Conservation (phyloP, 2,329 filamentous ascomycete genomes). For the Aspergillus floridensis region DNA sequence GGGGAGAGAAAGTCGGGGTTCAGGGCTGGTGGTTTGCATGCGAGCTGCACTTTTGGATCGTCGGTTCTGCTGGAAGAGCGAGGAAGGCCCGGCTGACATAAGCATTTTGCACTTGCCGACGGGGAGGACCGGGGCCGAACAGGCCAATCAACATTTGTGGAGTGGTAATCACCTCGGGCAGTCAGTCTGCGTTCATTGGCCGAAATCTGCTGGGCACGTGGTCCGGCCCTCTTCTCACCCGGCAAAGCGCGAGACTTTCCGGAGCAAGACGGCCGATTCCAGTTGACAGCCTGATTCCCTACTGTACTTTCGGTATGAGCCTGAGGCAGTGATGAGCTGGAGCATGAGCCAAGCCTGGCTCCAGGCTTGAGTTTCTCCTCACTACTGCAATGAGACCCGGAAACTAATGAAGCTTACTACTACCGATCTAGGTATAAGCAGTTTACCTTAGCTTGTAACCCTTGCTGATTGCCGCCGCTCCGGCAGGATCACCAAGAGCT, state of each 20-base stretch:
- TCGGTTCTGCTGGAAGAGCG: slow-evolving; percentile 22
- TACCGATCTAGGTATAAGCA: no score
- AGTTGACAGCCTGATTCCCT: neutral
- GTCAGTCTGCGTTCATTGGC: slow-evolving; percentile 32
- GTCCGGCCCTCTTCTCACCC: slow-evolving; percentile 26
- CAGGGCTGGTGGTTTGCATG: slow-evolving; percentile 16
- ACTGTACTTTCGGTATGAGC: neutral
- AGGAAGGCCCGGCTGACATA: slow-evolving; percentile 35
- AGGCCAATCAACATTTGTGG: slow-evolving; percentile 31
- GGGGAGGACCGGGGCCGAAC: slow-evolving; percentile 28
- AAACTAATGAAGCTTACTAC: no score
- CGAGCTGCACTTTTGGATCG: slow-evolving; percentile 28
- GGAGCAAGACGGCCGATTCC: slow-evolving; percentile 19
- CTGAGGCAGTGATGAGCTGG: neutral
- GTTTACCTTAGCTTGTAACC: no score
- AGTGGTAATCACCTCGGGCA: slow-evolving; percentile 40
- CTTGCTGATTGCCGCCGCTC: neutral
- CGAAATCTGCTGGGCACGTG: slow-evolving; percentile 27
- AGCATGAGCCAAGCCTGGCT: no score
- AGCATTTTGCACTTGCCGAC: slow-evolving; percentile 36
- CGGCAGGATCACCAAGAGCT: neutral
- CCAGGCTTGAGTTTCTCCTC: neutral
- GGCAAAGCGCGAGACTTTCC: slow-evolving; percentile 22
- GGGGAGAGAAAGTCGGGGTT: slow-evolving; percentile 15
- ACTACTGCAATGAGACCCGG: no score